Conservation (phyloP, 495 filamentous ascomycete genomes). For the Copromyces sp. region DNA sequence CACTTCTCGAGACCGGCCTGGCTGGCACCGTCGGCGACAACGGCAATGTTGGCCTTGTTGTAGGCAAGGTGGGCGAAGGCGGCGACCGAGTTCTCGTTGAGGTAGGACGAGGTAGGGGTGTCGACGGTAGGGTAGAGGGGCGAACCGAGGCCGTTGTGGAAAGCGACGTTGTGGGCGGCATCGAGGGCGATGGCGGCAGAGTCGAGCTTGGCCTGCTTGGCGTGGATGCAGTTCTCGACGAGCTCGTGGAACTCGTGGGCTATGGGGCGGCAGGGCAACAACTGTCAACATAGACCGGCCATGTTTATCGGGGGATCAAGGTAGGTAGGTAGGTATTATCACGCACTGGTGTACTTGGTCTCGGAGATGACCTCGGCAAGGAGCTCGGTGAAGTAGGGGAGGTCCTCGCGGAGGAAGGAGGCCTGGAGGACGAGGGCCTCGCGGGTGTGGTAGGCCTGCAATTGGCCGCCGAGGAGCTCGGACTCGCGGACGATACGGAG, state of each 20-base stretch:
- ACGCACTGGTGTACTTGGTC: constrained; percentile 76
- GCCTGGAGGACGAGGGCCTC: constrained; percentile 86
- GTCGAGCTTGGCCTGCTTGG: constrained; percentile 60
- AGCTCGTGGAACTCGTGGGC: constrained; percentile 85
- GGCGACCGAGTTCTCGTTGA: constrained; percentile 58
- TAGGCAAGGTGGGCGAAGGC: constrained; percentile 68
- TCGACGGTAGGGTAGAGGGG: constrained; percentile 59
- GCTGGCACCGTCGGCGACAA: constrained; percentile 80
- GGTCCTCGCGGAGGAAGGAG: constrained; percentile 87
- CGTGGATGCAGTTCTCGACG: constrained; percentile 58
- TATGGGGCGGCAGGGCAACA: constrained; percentile 25
- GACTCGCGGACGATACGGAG: constrained; percentile 88
- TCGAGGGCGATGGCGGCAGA: constrained; percentile 67
- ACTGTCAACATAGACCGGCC: constrained; percentile 10
- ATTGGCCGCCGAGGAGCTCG: constrained; percentile 84
- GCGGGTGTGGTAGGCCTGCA: constrained; percentile 75
- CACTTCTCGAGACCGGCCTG: constrained; percentile 74
- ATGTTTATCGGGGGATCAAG: background rate
- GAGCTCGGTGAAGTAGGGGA: constrained; percentile 96
- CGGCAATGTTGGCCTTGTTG: constrained; percentile 76
- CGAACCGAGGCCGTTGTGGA: constrained; percentile 84
- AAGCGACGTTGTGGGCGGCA: constrained; percentile 78
- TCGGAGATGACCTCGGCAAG: constrained; percentile 81
- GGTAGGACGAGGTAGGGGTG: constrained; percentile 63
- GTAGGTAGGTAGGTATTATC: background rate